Evolutionary conservation across 768 basidiomycete species (phyloP).

Genomic region (Tulasnella sp.): DNA sequence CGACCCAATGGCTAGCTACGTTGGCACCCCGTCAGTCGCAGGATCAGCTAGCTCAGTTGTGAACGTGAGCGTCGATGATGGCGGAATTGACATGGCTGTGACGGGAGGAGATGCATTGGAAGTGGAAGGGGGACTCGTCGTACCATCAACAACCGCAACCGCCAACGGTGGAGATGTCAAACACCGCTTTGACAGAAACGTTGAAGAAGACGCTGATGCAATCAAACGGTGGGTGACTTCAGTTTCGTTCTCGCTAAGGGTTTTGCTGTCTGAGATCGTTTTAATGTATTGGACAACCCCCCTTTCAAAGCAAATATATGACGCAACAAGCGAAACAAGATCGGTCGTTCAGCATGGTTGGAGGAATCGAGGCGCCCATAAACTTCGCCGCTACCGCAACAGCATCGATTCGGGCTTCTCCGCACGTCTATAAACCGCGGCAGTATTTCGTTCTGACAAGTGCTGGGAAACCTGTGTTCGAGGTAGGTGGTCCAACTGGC

Average conservation of each 20-base stretch:
- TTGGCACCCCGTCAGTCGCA: background rate
- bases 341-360: background rate
- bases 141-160: background rate
- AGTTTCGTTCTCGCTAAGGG: no score
- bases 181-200: constrained; percentile 1
- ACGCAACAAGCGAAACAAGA: background rate
- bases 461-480: constrained; percentile 96
- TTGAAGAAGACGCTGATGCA: constrained; percentile 12
- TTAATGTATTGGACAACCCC: background rate
- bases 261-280: no score
- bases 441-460: constrained; percentile 91
- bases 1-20: background rate
- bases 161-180: constrained; percentile 4
- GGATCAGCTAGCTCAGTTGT: background rate
- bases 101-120: background rate
- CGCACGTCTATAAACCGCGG: constrained; percentile 31
- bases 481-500: constrained; percentile 24
- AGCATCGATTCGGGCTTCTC: background rate
- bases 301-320: background rate
- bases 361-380: background rate
- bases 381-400: background rate
- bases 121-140: constrained; percentile 5
- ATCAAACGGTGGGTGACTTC: background rate
- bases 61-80: background rate
- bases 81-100: background rate